Evolutionary conservation across 768 basidiomycete species (phyloP).

Genomic region (Xerocomellus intermedius): DNA sequence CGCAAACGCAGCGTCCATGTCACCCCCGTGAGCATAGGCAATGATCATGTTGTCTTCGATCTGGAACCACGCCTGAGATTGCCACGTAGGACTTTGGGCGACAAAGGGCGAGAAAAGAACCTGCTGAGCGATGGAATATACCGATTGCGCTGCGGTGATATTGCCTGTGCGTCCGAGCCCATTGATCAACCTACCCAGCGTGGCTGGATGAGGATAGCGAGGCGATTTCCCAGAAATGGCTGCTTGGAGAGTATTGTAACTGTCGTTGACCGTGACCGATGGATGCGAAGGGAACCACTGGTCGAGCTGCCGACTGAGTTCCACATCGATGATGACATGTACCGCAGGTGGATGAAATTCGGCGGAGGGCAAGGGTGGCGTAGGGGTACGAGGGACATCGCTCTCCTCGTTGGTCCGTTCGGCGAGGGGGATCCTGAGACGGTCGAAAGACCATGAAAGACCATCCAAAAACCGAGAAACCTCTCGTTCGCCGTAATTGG

Average conservation of each 20-base stretch:
- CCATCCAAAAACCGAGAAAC: conserved; percentile 25
- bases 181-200: conserved; percentile 64
- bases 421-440: conserved; percentile 20
- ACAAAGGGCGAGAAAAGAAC: conserved; percentile 45
- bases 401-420: conserved; percentile 12
- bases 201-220: conserved; percentile 49
- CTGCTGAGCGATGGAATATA: conserved; percentile 69
- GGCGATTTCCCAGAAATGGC: conserved; percentile 39
- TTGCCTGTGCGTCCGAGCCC: conserved; percentile 62
- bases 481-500: conserved; percentile 14
- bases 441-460: conserved; percentile 17
- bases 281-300: conserved; percentile 31
- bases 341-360: conserved; percentile 11
- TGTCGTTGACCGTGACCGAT: conserved; percentile 33
- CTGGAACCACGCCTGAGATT: conserved; percentile 62
- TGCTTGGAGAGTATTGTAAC: conserved; percentile 49
- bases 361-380: conserved; percentile 11
- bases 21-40: conserved; percentile 77
- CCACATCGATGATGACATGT: conserved; percentile 24
- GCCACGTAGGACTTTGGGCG: conserved; percentile 44
- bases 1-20: conserved; percentile 74
- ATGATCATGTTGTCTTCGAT: conserved; percentile 91
- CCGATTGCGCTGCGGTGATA: conserved; percentile 55
- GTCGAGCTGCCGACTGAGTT: conserved; percentile 33
- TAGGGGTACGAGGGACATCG: conserved; percentile 4